Base-by-base conservation (phyloP, 306 rosid species). In the Corylus heterophylla region DNA sequence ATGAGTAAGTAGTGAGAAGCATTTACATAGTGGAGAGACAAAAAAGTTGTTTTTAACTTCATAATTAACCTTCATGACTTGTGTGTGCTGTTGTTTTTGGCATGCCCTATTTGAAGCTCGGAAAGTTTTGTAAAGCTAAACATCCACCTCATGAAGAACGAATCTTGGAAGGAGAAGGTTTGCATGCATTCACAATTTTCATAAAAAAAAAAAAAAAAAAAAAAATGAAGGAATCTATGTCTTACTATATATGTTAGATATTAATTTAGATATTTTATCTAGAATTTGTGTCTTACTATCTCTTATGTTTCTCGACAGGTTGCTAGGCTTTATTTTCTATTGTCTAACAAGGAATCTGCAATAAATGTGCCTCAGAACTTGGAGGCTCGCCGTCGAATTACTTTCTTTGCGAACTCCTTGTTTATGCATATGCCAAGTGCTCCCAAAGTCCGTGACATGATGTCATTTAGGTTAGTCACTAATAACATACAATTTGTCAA, bases 361-460 rank as follows among this genome's bases (percentile, higher is more conserved):
- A 93, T 96, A 79, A 90, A 93, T 88, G 98, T 96, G 56, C 99
- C 99, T 61, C 97, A 87, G 82, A 96, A 96, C 83, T 80, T 96
- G 86, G 99, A 96, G 4, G 99, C 99, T 78, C 98, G 99, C 69
- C 93, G 99, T 37, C 98, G 99, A 69, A 96, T 93, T 74, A 96
- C 99, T 45, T 96, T 96, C 88, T 96, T 96, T 86, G 99, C 99
- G 1, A 96, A 96, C 79, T 96, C 99, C 76, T 87, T 96, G 45
- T 96, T 93, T 79, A 96, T 95, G 99, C 91, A 87, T 74, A 95
- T 95, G 97, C 98, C 97, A 55, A 82, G 50, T 69, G 98, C 99
- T 80, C 99, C 99, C 44, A 89, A 87, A 93, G 98, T 95, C 59
- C 91, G 82, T 47, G 88, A 90, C 81, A 95, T 93, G 98, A 85